These are phyloP conservation scores for Beta vulgaris DNA, from an alignment of 148 eudicot genomes.

Conservation along the genomic window DNA sequence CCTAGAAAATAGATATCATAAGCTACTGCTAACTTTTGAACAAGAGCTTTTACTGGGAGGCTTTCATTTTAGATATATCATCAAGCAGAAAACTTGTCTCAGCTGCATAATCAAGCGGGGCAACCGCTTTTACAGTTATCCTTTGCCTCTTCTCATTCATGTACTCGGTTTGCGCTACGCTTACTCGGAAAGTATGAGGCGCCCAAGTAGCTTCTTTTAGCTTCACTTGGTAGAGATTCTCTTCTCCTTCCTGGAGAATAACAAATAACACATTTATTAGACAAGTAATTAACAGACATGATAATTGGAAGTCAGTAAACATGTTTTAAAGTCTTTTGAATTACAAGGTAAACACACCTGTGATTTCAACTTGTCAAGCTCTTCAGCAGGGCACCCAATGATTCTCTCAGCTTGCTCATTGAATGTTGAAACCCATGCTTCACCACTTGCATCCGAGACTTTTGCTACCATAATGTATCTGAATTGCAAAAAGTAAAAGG, in stretches of 20 bases:
- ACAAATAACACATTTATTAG: background rate
- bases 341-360: constrained; percentile 37
- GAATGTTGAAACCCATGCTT: constrained; percentile 80
- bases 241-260: constrained; percentile 36
- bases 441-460: constrained; percentile 80
- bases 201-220: constrained; percentile 81
- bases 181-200: constrained; percentile 64
- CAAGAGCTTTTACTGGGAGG: constrained; percentile 31
- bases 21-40: constrained; percentile 1
- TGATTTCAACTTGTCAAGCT: constrained; percentile 67
- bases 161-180: constrained; percentile 67
- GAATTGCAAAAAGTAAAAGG: background rate
- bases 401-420: constrained; percentile 88
- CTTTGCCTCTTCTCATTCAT: constrained; percentile 85
- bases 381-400: constrained; percentile 87
- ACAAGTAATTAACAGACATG: too few relatives aligned
- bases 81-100: constrained; percentile 74
- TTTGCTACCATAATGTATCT: constrained; percentile 77
- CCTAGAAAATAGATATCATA: background rate
- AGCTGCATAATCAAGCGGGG: constrained; percentile 72
- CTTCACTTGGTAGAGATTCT: constrained; percentile 43
- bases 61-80: constrained; percentile 63
- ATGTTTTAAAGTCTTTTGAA: background rate
- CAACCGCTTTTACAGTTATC: constrained; percentile 63
- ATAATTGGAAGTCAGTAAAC: too few relatives aligned